phyloP scores from a whole-genome alignment of 495 filamentous ascomycete genomes.

The Daldinia decipiens region DNA sequence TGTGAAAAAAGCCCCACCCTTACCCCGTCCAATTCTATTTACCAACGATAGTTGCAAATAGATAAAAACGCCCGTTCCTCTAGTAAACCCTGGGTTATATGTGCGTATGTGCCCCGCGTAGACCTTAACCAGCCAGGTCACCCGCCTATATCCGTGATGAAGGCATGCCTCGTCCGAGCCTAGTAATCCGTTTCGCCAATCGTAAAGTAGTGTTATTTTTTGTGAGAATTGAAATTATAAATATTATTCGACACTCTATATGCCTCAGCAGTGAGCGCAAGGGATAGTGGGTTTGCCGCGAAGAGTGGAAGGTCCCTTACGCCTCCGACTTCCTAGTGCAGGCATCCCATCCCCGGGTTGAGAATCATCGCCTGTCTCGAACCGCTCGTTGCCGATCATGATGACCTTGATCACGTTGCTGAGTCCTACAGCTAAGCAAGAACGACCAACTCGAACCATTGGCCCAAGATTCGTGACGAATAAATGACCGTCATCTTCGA shows the following conservation, averaged over 20 bases:
- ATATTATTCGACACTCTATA: not conserved
- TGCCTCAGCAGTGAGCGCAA: conserved; percentile 30
- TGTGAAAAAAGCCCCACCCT: not conserved
- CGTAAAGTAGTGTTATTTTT: conserved; percentile 9
- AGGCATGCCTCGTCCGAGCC: conserved; percentile 28
- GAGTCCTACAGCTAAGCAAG: conserved; percentile 70
- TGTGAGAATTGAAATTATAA: not conserved
- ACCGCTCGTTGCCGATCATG: conserved; percentile 69
- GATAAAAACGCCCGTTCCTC: conserved; percentile 21
- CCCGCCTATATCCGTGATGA: conserved; percentile 22
- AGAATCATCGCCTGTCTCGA: conserved; percentile 53
- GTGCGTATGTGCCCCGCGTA: conserved; percentile 8
- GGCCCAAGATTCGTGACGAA: conserved; percentile 70
- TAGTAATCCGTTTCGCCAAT: conserved; percentile 27
- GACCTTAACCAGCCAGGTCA: conserved; percentile 31
- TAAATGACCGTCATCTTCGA: conserved; percentile 56
- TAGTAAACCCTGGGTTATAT: conserved; percentile 25
- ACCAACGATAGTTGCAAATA: conserved; percentile 8
- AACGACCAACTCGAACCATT: conserved; percentile 64
- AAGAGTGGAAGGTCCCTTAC: conserved; percentile 47
- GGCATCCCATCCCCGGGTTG: conserved; percentile 45
- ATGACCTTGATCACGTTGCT: conserved; percentile 75
- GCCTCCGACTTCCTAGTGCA: conserved; percentile 46
- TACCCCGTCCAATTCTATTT: conserved; percentile 7
- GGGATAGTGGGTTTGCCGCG: conserved; percentile 33